These are phyloP conservation scores for Amauroascus verrucosus DNA, from an alignment of 2,329 filamentous ascomycete species.

Conservation along the genomic window DNA sequence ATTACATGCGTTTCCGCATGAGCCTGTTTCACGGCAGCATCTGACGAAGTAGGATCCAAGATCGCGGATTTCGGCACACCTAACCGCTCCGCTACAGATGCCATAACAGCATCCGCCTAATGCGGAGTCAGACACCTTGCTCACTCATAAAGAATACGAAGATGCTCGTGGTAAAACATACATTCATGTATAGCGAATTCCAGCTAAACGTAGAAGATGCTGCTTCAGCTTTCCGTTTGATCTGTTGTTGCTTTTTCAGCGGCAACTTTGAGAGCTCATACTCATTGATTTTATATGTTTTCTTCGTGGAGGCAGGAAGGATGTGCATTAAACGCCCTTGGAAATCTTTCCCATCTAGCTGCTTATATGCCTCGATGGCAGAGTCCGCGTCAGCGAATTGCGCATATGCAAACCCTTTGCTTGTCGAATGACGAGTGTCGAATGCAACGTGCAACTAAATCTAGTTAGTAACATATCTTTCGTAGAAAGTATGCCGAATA, in stretches of 20 bases:
- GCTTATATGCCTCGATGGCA: slow-evolving; percentile 68
- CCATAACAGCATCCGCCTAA: slow-evolving; percentile 71
- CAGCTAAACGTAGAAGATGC: slow-evolving; percentile 77
- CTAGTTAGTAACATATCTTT: slow-evolving; percentile 8
- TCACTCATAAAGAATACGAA: slow-evolving; percentile 18
- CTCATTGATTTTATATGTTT: slow-evolving; percentile 73
- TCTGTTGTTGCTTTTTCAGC: slow-evolving; percentile 85
- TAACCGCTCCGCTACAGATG: slow-evolving; percentile 73
- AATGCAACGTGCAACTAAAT: slow-evolving; percentile 73
- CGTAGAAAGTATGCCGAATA: slow-evolving; percentile 17
- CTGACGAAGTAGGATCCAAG: slow-evolving; percentile 87
- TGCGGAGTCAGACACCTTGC: not conserved
- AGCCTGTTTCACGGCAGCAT: slow-evolving; percentile 91
- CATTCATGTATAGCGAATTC: slow-evolving; percentile 99
- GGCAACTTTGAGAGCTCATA: slow-evolving; percentile 83
- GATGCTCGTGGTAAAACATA: slow-evolving; percentile 31
- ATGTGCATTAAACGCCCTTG: slow-evolving; percentile 89
- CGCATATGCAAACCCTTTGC: slow-evolving; percentile 85
- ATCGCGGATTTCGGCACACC: slow-evolving; percentile 85
- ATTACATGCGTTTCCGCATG: slow-evolving; percentile 94
- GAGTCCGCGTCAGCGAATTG: slow-evolving; percentile 62
- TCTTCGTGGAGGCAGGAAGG: slow-evolving; percentile 71
- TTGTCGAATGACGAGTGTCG: slow-evolving; percentile 56
- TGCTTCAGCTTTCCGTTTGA: slow-evolving; percentile 74
- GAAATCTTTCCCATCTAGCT: slow-evolving; percentile 74